Base-by-base conservation (phyloP, 2,329 filamentous ascomycete genomes). In the Colletotrichum melonis region DNA sequence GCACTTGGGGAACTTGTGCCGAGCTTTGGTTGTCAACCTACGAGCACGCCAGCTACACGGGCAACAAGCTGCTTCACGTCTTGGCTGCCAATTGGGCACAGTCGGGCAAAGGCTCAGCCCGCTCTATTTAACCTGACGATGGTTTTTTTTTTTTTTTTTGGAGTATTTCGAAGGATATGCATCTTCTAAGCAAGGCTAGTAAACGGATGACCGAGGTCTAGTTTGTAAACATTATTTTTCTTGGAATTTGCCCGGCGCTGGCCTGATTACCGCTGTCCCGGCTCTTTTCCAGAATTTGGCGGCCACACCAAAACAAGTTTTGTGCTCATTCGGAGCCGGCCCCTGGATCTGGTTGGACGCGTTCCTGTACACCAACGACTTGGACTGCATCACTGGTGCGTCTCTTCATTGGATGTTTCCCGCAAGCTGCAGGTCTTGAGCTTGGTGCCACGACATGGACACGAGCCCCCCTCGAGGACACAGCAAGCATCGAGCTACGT, bases 291-390 rank as follows among this genome's bases (percentile, higher is more conserved):
- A 57, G n/a, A 12, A 55, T 42, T 56, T 19, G 49, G 32, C 58
- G n/a, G 28, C 49, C 62, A 58, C 35, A 64, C 55, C 56, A 58
- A 67, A 75, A 56, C 72, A 73, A 60, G 74, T 73, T 75, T 74
- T 67, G 38, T 72, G 66, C 42, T 57, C 63, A 4, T 52, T 35
- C 62, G 35, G 42, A 22, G 32, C 26, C 60, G 32, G 11, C 22
- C 26, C 42, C 30, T 32, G 26, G 9, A 14, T 22, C 19, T 72
- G 72, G 67, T 68, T 75, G 74, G 67, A 69, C 68, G 67, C 67
- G 63, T 75, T 68, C 64, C 74, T 72, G 66, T 73, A 54, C 62
- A 71, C 63, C 54, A 73, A 66, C 63, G 35, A 54, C 55, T 60
- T 60, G 54, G 65, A 46, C 73, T 57, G 57, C 70, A 74, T 26